Evolutionary conservation across 1,284 basidiomycete species (phyloP), one percentile per base, ranked within the genome.

Genomic region (Apiotrichum siamense): DNA sequence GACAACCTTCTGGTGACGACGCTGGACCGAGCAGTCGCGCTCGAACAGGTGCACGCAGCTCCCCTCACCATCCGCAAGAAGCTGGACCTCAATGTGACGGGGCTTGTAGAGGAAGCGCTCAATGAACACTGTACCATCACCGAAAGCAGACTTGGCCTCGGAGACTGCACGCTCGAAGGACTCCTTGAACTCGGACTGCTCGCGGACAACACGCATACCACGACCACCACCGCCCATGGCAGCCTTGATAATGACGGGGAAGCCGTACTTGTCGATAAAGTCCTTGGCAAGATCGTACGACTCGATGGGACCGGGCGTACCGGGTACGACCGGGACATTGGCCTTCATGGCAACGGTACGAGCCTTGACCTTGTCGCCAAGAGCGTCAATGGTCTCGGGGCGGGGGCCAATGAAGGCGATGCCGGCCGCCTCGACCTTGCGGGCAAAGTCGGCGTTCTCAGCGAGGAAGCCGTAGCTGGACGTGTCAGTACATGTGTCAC

Each of bases 351-450:
- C 65, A 47, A 93, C 79, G 40, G 83, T 81, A 66, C 92, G 83
- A 42, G 94, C 94, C 77, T 97, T 98, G 57, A 93, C 97, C 83
- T 99, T 98, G 80, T 98, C 94, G 58, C 96, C 96, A 47, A 98
- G 83, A 43, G 87, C 84, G 78, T 98, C 96, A 63, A 99, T 98
- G 64, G 94, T 93, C 74, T 96, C 88, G 35, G 94, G 93, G 35
- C 88, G 80, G 39, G 96, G 96, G 24, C 96, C 96, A 63, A 99
- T 87, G 75, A 98, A 99, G 35, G 92, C 90, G 62, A 99, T 84
- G 41, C 96, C 96, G 41, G 96, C 96, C 68, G 88, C 87, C 76
- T 97, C 94, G 58, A 98, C 94, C 76, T 94, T 94, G 56, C 84
- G 83, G 24, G 96, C 96, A 67, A 99, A 99, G 60, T 80, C 80